Percentiles rank a stretch among this genome's conserved stretches.
Evolutionary conservation across 1,284 basidiomycete species (phyloP).

Genomic region (Sporisorium reilianum): DNA sequence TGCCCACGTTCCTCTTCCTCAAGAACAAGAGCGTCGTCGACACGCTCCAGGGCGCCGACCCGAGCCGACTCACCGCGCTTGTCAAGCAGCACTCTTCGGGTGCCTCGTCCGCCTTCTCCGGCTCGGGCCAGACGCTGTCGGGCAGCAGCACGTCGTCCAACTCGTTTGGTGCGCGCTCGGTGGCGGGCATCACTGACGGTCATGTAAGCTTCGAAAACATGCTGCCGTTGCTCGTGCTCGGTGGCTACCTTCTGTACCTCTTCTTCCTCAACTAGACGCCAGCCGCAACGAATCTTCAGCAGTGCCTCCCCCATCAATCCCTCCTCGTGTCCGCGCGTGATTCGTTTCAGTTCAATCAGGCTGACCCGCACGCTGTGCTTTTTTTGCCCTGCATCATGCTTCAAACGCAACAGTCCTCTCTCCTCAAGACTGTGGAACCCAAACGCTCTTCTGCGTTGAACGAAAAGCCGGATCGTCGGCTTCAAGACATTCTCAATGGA

Average conservation of each 20-base stretch:
- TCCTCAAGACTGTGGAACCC: conserved; percentile 76
- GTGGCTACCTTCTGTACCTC: conserved; percentile 53
- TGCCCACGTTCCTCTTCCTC: conserved; percentile 73
- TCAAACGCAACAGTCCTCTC: conserved; percentile 70
- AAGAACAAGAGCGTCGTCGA: conserved; percentile 70
- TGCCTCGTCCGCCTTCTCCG: conserved; percentile 46
- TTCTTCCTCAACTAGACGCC: conserved; percentile 38
- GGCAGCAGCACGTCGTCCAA: conserved; percentile 40
- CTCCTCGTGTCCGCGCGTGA: conserved; percentile 13
- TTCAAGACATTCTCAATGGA: conserved; percentile 73
- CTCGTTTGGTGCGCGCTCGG: conserved; percentile 21
- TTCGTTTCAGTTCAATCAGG: conserved; percentile 11
- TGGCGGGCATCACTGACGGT: conserved; percentile 42
- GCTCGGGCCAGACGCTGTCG: conserved; percentile 48
- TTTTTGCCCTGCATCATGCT: background rate
- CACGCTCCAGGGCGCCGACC: conserved; percentile 64
- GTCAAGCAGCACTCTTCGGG: conserved; percentile 61
- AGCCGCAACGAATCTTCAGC: conserved; percentile 8
- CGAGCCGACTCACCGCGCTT: conserved; percentile 45
- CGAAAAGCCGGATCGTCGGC: conserved; percentile 75
- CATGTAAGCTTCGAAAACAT: conserved; percentile 58
- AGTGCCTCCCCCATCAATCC: conserved; percentile 12
- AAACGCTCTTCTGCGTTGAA: conserved; percentile 80
- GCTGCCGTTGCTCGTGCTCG: conserved; percentile 48
- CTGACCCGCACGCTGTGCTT: conserved; percentile 25